Evolutionary conservation across 2,329 filamentous ascomycete genomes (phyloP), one percentile per base, ranked within the genome.

Genomic region (Sclerotinia minor): DNA sequence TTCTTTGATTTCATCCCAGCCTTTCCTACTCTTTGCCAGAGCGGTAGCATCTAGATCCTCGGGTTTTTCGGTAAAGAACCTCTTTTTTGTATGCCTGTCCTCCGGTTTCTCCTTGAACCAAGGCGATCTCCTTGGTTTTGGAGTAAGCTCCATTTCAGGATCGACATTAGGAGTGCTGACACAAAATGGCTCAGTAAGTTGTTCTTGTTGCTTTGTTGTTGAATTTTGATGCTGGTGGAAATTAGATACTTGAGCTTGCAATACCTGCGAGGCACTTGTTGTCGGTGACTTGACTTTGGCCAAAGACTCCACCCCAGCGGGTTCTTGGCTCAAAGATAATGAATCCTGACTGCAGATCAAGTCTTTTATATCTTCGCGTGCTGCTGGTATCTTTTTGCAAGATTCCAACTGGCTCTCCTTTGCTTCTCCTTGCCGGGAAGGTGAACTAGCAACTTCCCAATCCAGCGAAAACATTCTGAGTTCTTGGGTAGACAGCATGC

Each of bases 401-500:
- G 8, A 3, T 2, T 59, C 32, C 15, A 15, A 21, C 13, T 26
- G 19, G 3, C 32, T n/a, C n/a, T 38, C 52, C 6, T 49, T 26
- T 7, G 21, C 41, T 1, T 44, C 6, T 24, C 7, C 54, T 66
- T 44, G 24, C 6, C 19, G 45, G 1, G 41, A 32, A 7, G 29
- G 24, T 29, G 54, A 38, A 38, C 24, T 59, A 24, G 17, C 35
- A 60, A 83, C 76, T 26, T 83, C 82, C 50, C 75, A 74, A n/a
- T 83, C 67, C 54, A 84, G 82, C 69, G 84, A 81, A 4, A 82
- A 81, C 1, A 82, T 83, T 11, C 83, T 72, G 1, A 83, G 67
- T 70, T 84, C 83, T 68, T 83, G 83, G 0, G 81, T 82, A 1
- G 69, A 74, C 24, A 74, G 66, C 19, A 76, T 63, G 35, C 66